Percentiles rank a stretch among this genome's conserved stretches.
Evolutionary conservation across 768 basidiomycete species (phyloP).

Genomic region (Amanita fuliginea): DNA sequence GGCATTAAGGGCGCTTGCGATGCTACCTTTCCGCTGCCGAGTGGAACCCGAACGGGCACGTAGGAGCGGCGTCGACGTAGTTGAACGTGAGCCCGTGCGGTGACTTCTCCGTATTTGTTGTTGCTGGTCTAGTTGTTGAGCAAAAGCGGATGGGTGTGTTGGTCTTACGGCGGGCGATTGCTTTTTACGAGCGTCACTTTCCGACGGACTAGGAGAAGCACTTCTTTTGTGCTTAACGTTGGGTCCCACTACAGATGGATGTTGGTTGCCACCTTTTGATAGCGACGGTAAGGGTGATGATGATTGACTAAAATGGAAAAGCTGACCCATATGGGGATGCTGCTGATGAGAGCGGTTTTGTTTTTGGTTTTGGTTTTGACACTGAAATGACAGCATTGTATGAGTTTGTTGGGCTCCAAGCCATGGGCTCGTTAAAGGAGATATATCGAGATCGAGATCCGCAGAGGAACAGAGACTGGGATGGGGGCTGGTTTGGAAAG

Average conservation of each 20-base stretch:
- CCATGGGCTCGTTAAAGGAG: slow-evolving; percentile 76
- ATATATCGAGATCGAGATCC: slow-evolving; percentile 64
- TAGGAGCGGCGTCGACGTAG: slow-evolving; percentile 49
- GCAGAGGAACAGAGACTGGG: slow-evolving; percentile 23
- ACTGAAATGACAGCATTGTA: not conserved
- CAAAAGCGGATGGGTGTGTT: slow-evolving; percentile 9
- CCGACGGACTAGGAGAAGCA: slow-evolving; percentile 47
- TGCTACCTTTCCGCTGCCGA: slow-evolving; percentile 31
- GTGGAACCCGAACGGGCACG: slow-evolving; percentile 21
- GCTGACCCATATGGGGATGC: not conserved
- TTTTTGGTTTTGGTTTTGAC: not conserved
- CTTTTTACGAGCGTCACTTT: slow-evolving; percentile 39
- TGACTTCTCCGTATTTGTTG: slow-evolving; percentile 12
- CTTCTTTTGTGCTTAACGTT: slow-evolving; percentile 36
- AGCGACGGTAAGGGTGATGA: slow-evolving; percentile 8
- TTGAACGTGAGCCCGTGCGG: slow-evolving; percentile 35
- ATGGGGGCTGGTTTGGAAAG: slow-evolving; percentile 37
- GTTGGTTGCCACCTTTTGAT: not conserved
- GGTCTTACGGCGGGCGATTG: slow-evolving; percentile 39
- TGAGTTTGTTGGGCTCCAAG: slow-evolving; percentile 42
- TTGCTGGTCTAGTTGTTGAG: slow-evolving; percentile 12
- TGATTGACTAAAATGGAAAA: slow-evolving; percentile 4
- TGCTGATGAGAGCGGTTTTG: not conserved
- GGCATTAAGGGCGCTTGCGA: slow-evolving; percentile 11
- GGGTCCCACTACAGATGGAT: not conserved